Evolutionary conservation across 208 protist species (phyloP), one percentile per base, ranked within the genome.

Genomic region (Crithidia sp.): DNA sequence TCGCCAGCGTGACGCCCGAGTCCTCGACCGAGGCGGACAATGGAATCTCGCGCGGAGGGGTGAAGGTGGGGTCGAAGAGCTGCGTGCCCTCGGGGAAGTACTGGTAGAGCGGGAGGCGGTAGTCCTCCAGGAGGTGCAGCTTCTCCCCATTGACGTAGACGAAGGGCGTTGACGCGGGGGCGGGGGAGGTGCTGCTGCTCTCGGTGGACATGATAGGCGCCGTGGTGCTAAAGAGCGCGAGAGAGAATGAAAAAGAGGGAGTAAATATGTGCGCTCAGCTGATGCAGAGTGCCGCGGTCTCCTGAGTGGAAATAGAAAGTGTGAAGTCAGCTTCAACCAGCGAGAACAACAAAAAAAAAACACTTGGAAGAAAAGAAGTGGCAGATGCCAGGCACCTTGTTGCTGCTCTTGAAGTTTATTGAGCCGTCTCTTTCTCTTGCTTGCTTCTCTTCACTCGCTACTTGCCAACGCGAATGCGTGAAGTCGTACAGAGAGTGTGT

Each of bases 71-170:
- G 54, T 96, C 91, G 50, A 85, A 92, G 41, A 96, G 77, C n/a
- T 85, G 59, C 17, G 88, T 86, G 2, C 84, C 85, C 17, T 83
- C 82, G 14, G 87, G 87, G 66, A 89, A 90, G 65, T 86, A 86
- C 36, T 79, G 75, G 50, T 87, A 84, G 37, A 96, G 50, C 0
- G 84, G 56, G 36, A 96, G 81, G 16, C 91, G 85, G 41, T 83
- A 83, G 66, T 96, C 91, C 40, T 92, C 86, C 67, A 94, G 70
- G 50, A 96, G 82, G 9, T 53, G 56, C 47, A 83, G 70, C 68
- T 76, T 79, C 57, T 88, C 78, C 19, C 88, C 89, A 69, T 94
- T 94, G 7, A 96, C 86, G 69, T 87, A 93, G 9, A 96, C 86
- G 67, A 77, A 92, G 17, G 75, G 69, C 49, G 71, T 37, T 7